Conservation (phyloP, 495 filamentous ascomycete species). For the Parathielavia hyrcaniae region DNA sequence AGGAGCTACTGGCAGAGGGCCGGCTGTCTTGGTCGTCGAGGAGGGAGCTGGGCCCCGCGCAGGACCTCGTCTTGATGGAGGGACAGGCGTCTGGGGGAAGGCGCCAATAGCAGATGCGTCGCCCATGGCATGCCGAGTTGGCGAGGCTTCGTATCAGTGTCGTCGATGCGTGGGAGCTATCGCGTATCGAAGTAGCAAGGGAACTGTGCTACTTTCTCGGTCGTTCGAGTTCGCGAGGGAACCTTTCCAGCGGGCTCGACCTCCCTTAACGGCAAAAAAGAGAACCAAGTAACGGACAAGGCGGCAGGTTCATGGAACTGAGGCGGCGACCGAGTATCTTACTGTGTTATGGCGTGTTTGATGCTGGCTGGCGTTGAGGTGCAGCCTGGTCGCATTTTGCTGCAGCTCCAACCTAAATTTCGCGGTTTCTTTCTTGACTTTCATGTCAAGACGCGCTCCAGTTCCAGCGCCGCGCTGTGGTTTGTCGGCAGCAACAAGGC, state of each 20-base stretch:
- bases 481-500: constrained; percentile 12
- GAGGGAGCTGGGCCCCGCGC: constrained; percentile 10
- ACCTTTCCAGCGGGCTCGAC: background rate
- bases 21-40: constrained; percentile 7
- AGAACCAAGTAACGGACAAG: background rate
- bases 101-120: constrained; percentile 37
- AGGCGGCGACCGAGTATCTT: background rate
- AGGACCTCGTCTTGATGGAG: constrained; percentile 20
- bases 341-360: constrained; percentile 11
- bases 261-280: background rate
- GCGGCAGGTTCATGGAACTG: background rate
- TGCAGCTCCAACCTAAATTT: constrained; percentile 18
- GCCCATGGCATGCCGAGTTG: constrained; percentile 46
- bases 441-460: constrained; percentile 29
- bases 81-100: constrained; percentile 39
- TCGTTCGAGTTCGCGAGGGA: background rate
- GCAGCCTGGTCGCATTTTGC: constrained; percentile 20
- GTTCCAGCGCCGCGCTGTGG: constrained; percentile 12
- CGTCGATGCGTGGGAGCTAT: background rate
- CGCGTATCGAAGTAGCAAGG: background rate
- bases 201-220: background rate
- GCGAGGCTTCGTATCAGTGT: constrained; percentile 3
- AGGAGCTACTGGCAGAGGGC: constrained; percentile 36
- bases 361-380: constrained; percentile 15
- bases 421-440: background rate